Evolutionary conservation across 2,329 filamentous ascomycete species (phyloP).

Genomic region (Fusarium illudens): DNA sequence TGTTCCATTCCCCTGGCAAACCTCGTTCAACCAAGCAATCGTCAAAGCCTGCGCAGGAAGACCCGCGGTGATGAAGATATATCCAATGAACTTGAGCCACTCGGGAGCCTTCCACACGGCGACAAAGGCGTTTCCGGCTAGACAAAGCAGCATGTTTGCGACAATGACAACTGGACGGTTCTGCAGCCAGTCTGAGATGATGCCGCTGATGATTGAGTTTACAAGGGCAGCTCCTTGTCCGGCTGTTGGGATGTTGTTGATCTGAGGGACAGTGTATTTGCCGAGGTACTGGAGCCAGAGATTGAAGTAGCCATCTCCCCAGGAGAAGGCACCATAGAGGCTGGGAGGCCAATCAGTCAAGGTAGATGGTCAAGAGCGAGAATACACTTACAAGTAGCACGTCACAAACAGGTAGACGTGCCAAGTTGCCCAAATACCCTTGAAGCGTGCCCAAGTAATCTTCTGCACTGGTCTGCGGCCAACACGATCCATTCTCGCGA

Average conservation of each 20-base stretch:
- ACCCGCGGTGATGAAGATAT: conserved; percentile 18
- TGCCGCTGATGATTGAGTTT: conserved; percentile 19
- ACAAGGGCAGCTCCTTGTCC: conserved; percentile 22
- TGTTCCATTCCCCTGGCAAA: conserved; percentile 16
- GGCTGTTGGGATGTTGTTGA: conserved; percentile 55
- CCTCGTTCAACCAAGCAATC: conserved; percentile 21
- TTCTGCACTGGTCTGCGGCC: conserved; percentile 13
- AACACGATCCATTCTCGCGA: conserved; percentile 11
- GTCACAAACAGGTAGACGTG: conserved; percentile 21
- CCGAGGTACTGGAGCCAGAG: conserved; percentile 49
- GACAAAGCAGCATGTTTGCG: conserved; percentile 19
- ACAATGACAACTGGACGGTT: conserved; percentile 22
- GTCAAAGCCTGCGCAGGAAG: conserved; percentile 18
- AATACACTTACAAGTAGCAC: conserved; percentile 11
- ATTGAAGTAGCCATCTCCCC: conserved; percentile 44
- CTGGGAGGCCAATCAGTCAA: background rate
- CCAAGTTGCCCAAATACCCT: conserved; percentile 19
- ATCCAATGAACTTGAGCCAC: conserved; percentile 18
- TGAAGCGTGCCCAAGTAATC: conserved; percentile 19
- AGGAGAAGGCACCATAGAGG: conserved; percentile 16
- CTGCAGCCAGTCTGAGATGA: conserved; percentile 10
- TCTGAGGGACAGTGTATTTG: conserved; percentile 47
- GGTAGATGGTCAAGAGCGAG: fast-evolving
- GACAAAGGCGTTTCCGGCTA: conserved; percentile 11
- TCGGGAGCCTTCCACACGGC: conserved; percentile 14